These are phyloP conservation scores for Lanmaoa pseudosensibilis DNA, from an alignment of 768 basidiomycete species.

Conservation along the genomic window DNA sequence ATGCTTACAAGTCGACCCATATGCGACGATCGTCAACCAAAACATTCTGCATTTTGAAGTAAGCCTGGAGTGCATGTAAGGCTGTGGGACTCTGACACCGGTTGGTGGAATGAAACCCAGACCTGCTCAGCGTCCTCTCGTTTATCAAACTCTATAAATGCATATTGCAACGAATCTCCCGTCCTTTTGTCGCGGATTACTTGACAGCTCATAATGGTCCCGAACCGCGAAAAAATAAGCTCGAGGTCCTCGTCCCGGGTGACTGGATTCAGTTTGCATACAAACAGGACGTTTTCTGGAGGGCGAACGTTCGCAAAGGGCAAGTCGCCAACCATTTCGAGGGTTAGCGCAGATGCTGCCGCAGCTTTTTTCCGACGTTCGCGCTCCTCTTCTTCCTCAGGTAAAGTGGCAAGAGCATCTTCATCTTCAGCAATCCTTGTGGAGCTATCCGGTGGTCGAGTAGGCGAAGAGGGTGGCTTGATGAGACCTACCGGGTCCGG, in stretches of 20 bases:
- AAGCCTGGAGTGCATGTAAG: conserved; percentile 57
- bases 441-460: conserved; percentile 78
- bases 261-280: conserved; percentile 97
- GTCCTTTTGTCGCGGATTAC: conserved; percentile 95
- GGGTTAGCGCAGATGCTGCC: conserved; percentile 87
- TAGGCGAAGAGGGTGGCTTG: conserved; percentile 74
- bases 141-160: conserved; percentile 97
- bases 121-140: conserved; percentile 93
- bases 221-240: conserved; percentile 95
- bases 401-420: conserved; percentile 76
- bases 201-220: conserved; percentile 95
- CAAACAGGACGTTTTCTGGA: conserved; percentile 97
- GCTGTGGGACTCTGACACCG: neutral
- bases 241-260: conserved; percentile 96
- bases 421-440: conserved; percentile 95
- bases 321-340: conserved; percentile 99
- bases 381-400: conserved; percentile 83
- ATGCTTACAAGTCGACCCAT: conserved; percentile 96
- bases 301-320: conserved; percentile 98
- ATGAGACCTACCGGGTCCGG: conserved; percentile 79
- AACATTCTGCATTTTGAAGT: conserved; percentile 99
- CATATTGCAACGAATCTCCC: conserved; percentile 95
- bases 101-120: conserved; percentile 21
- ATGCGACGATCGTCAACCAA: conserved; percentile 96
- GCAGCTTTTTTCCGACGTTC: conserved; percentile 86